A percentile compares a stretch with the other conserved stretches of the same genome.
These are phyloP conservation scores for Irpex sp. DNA, from an alignment of 1,284 basidiomycete species.

Conservation along the genomic window DNA sequence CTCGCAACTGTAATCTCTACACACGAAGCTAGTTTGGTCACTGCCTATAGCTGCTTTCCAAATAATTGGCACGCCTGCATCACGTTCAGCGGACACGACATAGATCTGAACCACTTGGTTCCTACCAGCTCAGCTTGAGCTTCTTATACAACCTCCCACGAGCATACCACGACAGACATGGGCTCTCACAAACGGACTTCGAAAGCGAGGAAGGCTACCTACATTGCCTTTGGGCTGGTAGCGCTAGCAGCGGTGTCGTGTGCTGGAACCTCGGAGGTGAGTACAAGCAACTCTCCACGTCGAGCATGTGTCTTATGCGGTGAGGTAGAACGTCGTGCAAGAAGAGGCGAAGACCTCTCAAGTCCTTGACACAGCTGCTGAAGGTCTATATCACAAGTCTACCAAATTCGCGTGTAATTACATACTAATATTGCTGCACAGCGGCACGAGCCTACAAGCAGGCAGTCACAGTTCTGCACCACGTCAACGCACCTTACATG, in stretches of 20 bases:
- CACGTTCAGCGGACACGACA: neutral
- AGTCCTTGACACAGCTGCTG: constrained; percentile 28
- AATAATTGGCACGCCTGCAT: neutral
- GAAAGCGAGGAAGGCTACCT: constrained; percentile 31
- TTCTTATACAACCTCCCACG: constrained; percentile 3
- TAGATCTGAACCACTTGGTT: neutral
- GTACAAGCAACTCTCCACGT: neutral
- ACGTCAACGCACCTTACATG: constrained; percentile 64
- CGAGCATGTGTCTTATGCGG: neutral
- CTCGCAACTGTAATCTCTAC: neutral
- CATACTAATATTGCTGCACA: constrained; percentile 30
- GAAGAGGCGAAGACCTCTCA: constrained; percentile 20
- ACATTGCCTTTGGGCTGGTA: constrained; percentile 36
- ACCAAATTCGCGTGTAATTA: neutral
- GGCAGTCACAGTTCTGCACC: constrained; percentile 69
- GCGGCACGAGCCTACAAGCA: constrained; percentile 79
- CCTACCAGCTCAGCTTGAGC: neutral
- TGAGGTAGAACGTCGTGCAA: constrained; percentile 5
- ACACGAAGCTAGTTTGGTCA: neutral
- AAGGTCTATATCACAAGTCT: constrained; percentile 26
- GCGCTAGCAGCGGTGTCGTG: constrained; percentile 31
- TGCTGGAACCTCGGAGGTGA: constrained; percentile 22
- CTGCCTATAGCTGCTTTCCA: neutral
- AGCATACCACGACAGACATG: constrained; percentile 9
- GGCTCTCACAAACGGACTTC: constrained; percentile 16